Percentiles rank a stretch among this genome's conserved stretches.
These are phyloP conservation scores for Fagus crenata DNA, from an alignment of 306 rosid genomes.

Conservation along the genomic window DNA sequence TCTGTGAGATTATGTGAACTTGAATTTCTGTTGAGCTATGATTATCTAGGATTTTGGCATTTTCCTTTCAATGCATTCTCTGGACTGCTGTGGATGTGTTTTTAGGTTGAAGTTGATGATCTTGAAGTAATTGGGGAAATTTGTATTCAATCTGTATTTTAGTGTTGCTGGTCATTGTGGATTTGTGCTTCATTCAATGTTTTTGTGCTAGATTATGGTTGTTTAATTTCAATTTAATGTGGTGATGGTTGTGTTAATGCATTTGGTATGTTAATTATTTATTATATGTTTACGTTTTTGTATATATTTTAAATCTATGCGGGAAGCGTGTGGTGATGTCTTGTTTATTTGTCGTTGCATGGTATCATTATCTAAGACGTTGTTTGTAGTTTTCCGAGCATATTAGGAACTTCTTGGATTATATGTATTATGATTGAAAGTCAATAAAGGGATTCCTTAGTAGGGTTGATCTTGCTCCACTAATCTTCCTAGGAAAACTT, in stretches of 20 bases:
- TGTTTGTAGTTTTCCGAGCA: not conserved
- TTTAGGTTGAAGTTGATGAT: not conserved
- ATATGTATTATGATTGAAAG: not conserved
- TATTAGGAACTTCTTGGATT: not conserved
- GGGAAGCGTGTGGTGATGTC: not conserved
- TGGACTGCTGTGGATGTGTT: not conserved
- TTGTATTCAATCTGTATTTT: not conserved
- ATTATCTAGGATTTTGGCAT: not conserved
- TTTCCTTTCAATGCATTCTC: not conserved
- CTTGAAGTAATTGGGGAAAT: not conserved
- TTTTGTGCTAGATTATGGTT: not conserved
- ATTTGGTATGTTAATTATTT: too few relatives aligned
- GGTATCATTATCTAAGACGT: not conserved
- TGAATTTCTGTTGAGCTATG: not conserved
- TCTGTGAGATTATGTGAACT: not conserved
- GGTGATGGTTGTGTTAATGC: not conserved
- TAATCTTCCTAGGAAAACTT: too few relatives aligned
- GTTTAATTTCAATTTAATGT: not conserved
- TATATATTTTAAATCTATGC: not conserved
- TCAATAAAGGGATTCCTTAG: not conserved
- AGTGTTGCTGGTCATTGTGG: not conserved
- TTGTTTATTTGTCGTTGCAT: not conserved
- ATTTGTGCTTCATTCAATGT: not conserved
- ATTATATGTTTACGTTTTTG: not conserved
- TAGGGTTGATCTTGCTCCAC: too few relatives aligned